Percentiles rank a stretch among this genome's conserved stretches.
Evolutionary conservation across 176 grass and related monocot genomes (phyloP).

Genomic region (Typha latifolia): DNA sequence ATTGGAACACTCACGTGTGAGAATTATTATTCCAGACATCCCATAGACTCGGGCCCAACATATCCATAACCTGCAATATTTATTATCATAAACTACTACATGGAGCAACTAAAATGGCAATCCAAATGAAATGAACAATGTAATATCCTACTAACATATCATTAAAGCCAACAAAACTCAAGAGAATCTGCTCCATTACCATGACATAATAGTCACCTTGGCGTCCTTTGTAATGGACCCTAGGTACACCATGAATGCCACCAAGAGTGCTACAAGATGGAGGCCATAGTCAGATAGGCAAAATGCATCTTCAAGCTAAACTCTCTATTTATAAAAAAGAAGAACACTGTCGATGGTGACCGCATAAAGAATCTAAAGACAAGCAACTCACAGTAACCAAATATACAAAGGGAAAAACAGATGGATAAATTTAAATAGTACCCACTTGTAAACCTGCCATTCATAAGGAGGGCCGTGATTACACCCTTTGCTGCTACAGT

Average conservation of each 20-base stretch:
- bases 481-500: slow-evolving; percentile 86
- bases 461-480: slow-evolving; percentile 78
- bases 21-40: slow-evolving; percentile 96
- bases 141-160: background rate
- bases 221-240: slow-evolving; percentile 86
- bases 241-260: slow-evolving; percentile 83
- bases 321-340: background rate
- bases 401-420: slow-evolving; percentile 7
- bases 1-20: slow-evolving; percentile 45
- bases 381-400: slow-evolving; percentile 2
- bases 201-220: slow-evolving; percentile 83
- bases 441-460: slow-evolving; percentile 94
- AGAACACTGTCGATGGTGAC: background rate
- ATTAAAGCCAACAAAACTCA: background rate
- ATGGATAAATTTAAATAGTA: background rate
- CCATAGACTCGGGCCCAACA: slow-evolving; percentile 90
- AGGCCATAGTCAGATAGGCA: background rate
- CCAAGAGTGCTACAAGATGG: slow-evolving; percentile 62
- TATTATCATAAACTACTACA: background rate
- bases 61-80: slow-evolving; percentile 75
- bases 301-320: background rate
- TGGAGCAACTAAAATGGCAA: background rate
- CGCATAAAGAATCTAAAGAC: background rate
- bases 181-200: slow-evolving; percentile 38
- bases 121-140: background rate